Percentiles rank a stretch among this genome's conserved stretches.
phyloP scores from a whole-genome alignment of 495 filamentous ascomycete genomes.

The Annulohypoxylon nitens region DNA sequence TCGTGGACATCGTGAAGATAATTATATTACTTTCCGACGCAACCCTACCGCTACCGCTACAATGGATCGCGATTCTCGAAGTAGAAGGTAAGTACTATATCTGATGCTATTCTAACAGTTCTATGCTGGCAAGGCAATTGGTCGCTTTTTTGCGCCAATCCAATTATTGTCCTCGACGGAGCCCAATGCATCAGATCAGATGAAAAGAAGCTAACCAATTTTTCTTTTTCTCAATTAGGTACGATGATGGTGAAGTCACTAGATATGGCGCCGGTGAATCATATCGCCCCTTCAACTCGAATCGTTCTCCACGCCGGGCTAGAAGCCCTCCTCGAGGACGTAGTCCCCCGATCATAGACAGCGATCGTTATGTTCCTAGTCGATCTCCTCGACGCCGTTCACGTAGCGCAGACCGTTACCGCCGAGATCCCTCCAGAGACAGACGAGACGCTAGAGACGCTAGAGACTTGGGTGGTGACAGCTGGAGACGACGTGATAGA shows the following conservation, averaged over 20 bases:
- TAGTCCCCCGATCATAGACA: conserved; percentile 55
- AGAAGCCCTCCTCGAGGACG: conserved; percentile 58
- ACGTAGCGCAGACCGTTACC: conserved; percentile 52
- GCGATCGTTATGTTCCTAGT: conserved; percentile 55
- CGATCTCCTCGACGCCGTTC: conserved; percentile 53
- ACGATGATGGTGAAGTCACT: conserved; percentile 68
- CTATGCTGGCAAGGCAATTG: too few relatives aligned
- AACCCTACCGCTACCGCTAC: too few relatives aligned
- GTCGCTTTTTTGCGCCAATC: neutral
- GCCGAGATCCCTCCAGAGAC: conserved; percentile 53
- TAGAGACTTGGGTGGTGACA: conserved; percentile 50
- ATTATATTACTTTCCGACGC: too few relatives aligned
- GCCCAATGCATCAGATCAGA: neutral
- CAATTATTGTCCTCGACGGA: neutral
- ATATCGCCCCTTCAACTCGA: conserved; percentile 65
- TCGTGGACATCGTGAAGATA: too few relatives aligned
- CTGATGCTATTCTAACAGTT: neutral
- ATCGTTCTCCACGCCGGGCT: conserved; percentile 59
- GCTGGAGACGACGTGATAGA: conserved; percentile 58
- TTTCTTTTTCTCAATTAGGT: conserved; percentile 46
- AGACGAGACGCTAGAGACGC: conserved; percentile 41
- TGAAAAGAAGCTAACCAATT: neutral
- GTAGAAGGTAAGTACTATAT: conserved; percentile 54
- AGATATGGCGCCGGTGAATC: conserved; percentile 69
- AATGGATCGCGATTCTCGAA: conserved; percentile 52